These are phyloP conservation scores for Grifola frondosa DNA, from an alignment of 1,284 basidiomycete genomes.

Conservation along the genomic window DNA sequence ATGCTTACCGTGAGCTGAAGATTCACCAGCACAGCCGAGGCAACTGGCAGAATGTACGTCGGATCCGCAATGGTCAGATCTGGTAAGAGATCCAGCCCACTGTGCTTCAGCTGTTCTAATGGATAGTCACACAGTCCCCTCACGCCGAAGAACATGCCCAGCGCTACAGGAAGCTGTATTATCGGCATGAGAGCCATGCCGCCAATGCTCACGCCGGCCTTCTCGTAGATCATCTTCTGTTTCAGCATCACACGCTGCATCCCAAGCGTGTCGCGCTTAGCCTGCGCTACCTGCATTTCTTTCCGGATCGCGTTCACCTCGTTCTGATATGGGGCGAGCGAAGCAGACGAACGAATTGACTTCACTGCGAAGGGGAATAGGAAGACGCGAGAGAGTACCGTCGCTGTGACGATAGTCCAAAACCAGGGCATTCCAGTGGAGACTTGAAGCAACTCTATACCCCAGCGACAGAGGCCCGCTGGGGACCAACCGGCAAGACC, in stretches of 20 bases:
- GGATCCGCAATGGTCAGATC: conserved; percentile 84
- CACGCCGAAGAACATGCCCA: conserved; percentile 87
- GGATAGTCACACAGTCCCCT: conserved; percentile 72
- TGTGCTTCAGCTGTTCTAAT: conserved; percentile 71
- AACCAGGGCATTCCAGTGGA: conserved; percentile 83
- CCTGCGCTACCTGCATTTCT: conserved; percentile 39
- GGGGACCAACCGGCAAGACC: conserved; percentile 69
- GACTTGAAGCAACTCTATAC: conserved; percentile 74
- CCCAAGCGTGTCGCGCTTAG: conserved; percentile 49
- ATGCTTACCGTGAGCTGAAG: conserved; percentile 66
- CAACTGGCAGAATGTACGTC: conserved; percentile 73
- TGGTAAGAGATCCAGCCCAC: conserved; percentile 75
- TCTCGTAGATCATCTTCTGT: conserved; percentile 64
- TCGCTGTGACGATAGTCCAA: conserved; percentile 75
- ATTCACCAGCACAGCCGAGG: conserved; percentile 65
- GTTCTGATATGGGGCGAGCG: conserved; percentile 65
- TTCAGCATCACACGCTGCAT: conserved; percentile 56
- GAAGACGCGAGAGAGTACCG: conserved; percentile 65
- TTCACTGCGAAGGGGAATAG: conserved; percentile 73
- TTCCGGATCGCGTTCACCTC: conserved; percentile 58
- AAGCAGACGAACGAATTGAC: conserved; percentile 65
- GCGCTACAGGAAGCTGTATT: conserved; percentile 76
- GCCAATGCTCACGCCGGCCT: conserved; percentile 68
- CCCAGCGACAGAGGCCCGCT: conserved; percentile 37
- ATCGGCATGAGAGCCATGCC: conserved; percentile 61